Evolutionary conservation across 345 rosid genomes (phyloP).

Genomic region (Syzygium aqueum): DNA sequence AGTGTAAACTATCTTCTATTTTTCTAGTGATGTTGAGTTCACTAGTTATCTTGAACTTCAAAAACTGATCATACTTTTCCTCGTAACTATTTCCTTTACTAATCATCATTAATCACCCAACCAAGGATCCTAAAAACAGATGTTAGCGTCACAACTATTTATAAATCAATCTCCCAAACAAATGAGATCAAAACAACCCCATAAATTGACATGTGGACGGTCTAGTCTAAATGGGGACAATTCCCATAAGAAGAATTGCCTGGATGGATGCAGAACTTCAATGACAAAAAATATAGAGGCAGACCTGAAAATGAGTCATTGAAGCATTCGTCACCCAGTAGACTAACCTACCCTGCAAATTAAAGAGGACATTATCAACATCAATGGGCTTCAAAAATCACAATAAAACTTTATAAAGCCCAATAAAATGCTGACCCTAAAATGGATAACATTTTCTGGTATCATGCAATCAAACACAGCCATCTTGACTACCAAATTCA

Average conservation of each 20-base stretch:
- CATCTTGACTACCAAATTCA: not conserved
- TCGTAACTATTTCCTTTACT: not conserved
- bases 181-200: not conserved
- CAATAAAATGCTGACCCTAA: not conserved
- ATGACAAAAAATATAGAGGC: not conserved
- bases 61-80: not conserved
- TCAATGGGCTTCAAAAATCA: not conserved
- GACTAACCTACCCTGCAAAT: conserved; percentile 70
- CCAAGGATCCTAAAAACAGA: not conserved
- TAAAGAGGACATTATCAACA: not conserved
- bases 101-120: not conserved
- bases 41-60: not conserved
- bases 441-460: not conserved
- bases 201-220: not conserved
- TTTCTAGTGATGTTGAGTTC: not conserved
- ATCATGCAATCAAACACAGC: not conserved
- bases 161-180: not conserved
- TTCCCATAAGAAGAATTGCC: not conserved
- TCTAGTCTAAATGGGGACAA: not conserved
- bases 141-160: not conserved
- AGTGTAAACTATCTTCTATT: not conserved
- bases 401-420: not conserved
- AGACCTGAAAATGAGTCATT: conserved; percentile 64
- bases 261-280: not conserved
- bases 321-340: conserved; percentile 88